Evolutionary conservation across 352 stramenopile species (phyloP), one percentile per base, ranked within the genome.

Genomic region (Globisporangium acanthophoron): DNA sequence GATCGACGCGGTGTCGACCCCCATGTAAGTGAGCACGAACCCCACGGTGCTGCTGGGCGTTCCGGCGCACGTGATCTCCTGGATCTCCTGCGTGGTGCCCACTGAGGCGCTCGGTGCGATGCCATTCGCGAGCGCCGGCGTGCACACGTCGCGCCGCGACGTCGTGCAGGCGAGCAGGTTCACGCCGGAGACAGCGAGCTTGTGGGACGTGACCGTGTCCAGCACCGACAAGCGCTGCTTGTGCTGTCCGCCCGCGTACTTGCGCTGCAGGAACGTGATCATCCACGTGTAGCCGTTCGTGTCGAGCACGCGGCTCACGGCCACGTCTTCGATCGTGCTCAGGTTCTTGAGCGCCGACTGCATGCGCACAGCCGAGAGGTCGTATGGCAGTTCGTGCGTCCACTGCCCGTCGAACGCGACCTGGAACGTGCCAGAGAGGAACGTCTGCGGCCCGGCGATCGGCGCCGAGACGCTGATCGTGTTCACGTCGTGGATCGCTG

Each of bases 391-490:
- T 59, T 97, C 85, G 20, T 70, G 67, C 3, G 86, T 98, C 58
- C 74, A 91, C 41, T 96, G 78, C 11, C 80, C 84, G 53, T 90
- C 85, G 65, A 96, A 98, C 1, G 68, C 74, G 20, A 99, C 66
- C 4, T 83, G 85, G 72, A 98, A 99, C 21, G 87, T 90, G 3
- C 85, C 85, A 1, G 69, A 72, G 0, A 93, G 56, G 52, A 69
- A 82, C 13, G 52, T 76, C 27, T 78, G 70, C 0, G 68, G 18
- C 5, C 80, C 79, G 2, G 66, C 55, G 0, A 59, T 82, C 8
- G 85, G 83, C 44, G 81, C 78, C 1, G 83, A 92, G 1, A 94
- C 64, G 5, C 76, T 88, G 45, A 93, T 82, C 0, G 74, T 82
- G 24, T 85, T 71, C 18, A 92, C 69, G 39, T 94, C 85, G 2